Percentiles rank a stretch among this genome's conserved stretches.
These are phyloP conservation scores for Chenopodium quinoa DNA, from an alignment of 148 eudicot genomes.

Conservation along the genomic window DNA sequence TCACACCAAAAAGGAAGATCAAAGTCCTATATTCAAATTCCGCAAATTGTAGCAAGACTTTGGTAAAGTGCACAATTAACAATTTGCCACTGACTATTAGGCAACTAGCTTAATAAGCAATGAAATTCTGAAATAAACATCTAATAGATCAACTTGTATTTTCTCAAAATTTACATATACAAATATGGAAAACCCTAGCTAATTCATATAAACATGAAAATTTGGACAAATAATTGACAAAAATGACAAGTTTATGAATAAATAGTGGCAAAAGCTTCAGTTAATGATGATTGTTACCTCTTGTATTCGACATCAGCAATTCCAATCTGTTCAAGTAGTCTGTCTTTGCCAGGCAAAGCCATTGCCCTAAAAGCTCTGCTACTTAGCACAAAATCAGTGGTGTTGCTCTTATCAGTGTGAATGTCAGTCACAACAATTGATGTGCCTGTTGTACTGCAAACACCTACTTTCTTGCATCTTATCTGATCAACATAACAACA, in stretches of 20 bases:
- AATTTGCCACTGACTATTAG: neutral
- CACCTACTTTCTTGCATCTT: constrained; percentile 46
- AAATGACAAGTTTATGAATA: neutral
- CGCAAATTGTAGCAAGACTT: neutral
- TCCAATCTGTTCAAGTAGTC: constrained; percentile 44
- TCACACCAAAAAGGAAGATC: neutral
- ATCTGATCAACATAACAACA: constrained; percentile 34
- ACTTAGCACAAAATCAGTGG: constrained; percentile 64
- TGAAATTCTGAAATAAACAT: no score
- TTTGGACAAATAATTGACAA: neutral
- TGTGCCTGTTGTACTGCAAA: constrained; percentile 53
- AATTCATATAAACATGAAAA: neutral
- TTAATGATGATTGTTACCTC: neutral
- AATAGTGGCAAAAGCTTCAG: neutral
- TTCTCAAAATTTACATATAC: no score
- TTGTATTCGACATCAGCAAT: constrained; percentile 20
- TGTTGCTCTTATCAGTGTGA: constrained; percentile 36
- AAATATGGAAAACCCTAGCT: neutral
- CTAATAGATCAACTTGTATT: no score
- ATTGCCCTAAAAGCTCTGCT: constrained; percentile 62
- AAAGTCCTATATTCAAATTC: neutral
- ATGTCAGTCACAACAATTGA: constrained; percentile 52
- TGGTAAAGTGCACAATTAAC: neutral
- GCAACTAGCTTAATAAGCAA: no score
- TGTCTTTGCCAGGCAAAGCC: constrained; percentile 56